These are phyloP conservation scores for Begonia loranthoides DNA, from an alignment of 306 rosid species.

Conservation along the genomic window DNA sequence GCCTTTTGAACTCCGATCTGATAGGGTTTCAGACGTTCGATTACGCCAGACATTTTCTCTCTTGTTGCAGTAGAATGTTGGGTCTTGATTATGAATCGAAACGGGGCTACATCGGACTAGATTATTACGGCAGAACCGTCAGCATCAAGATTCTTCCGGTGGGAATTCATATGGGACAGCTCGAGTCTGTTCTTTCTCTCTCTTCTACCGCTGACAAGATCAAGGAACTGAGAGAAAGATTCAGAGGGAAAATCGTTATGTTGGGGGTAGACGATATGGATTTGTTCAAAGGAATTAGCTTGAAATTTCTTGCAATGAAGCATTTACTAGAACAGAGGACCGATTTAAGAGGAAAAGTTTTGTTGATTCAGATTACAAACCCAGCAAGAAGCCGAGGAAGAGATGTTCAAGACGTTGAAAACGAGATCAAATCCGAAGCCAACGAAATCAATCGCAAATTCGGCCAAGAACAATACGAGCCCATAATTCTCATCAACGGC, in stretches of 20 bases:
- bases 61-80: constrained; percentile 63
- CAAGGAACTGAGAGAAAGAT: constrained; percentile 23
- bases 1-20: constrained; percentile 49
- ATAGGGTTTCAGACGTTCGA: constrained; percentile 66
- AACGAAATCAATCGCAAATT: neutral
- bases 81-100: constrained; percentile 59
- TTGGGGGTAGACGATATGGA: constrained; percentile 70
- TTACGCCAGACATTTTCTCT: constrained; percentile 60
- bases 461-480: constrained; percentile 5
- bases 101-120: constrained; percentile 65
- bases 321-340: constrained; percentile 27
- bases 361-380: constrained; percentile 47
- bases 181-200: constrained; percentile 9
- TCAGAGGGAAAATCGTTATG: constrained; percentile 32
- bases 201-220: neutral
- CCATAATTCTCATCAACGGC: constrained; percentile 30
- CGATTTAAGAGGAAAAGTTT: neutral
- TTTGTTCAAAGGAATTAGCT: constrained; percentile 52
- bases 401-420: constrained; percentile 50
- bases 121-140: constrained; percentile 54
- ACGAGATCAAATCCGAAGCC: constrained; percentile 30
- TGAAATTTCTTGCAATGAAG: constrained; percentile 56
- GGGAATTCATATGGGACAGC: constrained; percentile 29
- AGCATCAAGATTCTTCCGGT: constrained; percentile 34
- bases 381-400: constrained; percentile 52